These are phyloP conservation scores for Annulohypoxylon maeteangense DNA, from an alignment of 495 filamentous ascomycete genomes.

Conservation along the genomic window DNA sequence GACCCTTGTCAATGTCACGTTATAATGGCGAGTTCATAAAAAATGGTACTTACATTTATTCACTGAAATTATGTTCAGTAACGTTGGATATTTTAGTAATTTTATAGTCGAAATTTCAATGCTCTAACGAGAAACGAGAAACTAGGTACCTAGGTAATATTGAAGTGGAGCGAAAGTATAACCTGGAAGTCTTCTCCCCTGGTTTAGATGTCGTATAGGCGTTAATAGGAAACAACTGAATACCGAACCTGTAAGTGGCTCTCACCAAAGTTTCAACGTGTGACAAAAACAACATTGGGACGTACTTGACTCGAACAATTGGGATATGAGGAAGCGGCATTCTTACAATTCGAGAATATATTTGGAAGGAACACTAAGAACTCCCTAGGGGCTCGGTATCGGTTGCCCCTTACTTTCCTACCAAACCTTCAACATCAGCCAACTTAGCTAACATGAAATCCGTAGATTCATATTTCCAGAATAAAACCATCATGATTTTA, in stretches of 20 bases:
- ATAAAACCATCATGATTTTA: conserved; percentile 17
- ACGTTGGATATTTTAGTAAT: conserved; percentile 1
- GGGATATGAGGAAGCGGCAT: neutral
- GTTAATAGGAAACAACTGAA: neutral
- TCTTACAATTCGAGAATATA: neutral
- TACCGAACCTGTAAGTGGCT: conserved; percentile 21
- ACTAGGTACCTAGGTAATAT: no score
- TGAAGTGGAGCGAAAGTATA: neutral
- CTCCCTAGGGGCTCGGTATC: neutral
- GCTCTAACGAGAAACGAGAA: neutral
- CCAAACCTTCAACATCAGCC: neutral
- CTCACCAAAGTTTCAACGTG: neutral
- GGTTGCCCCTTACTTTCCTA: conserved; percentile 1
- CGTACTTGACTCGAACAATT: neutral
- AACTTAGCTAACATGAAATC: conserved; percentile 9
- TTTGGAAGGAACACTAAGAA: neutral
- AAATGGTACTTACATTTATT: neutral
- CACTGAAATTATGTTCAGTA: neutral
- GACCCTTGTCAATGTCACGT: conserved; percentile 44
- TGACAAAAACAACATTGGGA: neutral
- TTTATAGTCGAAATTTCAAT: neutral
- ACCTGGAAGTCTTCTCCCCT: neutral
- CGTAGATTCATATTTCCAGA: neutral
- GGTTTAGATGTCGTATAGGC: no score
- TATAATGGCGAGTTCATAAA: conserved; percentile 33